phyloP scores from a whole-genome alignment of 2,329 filamentous ascomycete genomes.

The Blastomyces parvus region DNA sequence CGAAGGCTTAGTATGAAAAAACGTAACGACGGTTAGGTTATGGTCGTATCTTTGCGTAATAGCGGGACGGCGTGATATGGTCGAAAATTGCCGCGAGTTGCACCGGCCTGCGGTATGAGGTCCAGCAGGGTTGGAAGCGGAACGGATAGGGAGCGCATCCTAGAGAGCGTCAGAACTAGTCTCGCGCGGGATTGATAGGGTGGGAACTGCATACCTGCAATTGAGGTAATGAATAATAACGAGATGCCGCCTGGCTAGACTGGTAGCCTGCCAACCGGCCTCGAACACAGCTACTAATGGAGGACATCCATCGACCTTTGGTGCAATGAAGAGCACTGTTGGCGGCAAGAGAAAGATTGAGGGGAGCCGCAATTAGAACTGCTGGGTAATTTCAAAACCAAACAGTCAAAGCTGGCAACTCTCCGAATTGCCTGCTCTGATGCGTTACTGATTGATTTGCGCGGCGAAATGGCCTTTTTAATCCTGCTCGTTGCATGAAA shows the following conservation, averaged over 20 bases:
- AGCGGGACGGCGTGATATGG: neutral
- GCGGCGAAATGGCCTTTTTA: neutral
- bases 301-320: constrained; percentile 14
- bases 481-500: neutral
- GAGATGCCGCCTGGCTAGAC: neutral
- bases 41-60: neutral
- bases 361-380: neutral
- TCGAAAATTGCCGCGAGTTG: neutral
- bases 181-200: neutral
- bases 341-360: neutral
- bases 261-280: constrained; percentile 7
- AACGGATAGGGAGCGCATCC: neutral
- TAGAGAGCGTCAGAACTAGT: neutral
- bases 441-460: neutral
- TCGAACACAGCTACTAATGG: constrained; percentile 8
- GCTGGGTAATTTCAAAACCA: neutral
- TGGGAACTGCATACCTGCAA: neutral
- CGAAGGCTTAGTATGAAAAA: neutral
- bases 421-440: neutral
- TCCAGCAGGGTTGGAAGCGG: neutral
- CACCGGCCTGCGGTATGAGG: neutral
- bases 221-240: neutral
- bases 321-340: neutral
- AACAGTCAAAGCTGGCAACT: neutral
- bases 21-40: neutral